Conservation (phyloP, 2,329 filamentous ascomycete species). For the Colletotrichum sp. region DNA sequence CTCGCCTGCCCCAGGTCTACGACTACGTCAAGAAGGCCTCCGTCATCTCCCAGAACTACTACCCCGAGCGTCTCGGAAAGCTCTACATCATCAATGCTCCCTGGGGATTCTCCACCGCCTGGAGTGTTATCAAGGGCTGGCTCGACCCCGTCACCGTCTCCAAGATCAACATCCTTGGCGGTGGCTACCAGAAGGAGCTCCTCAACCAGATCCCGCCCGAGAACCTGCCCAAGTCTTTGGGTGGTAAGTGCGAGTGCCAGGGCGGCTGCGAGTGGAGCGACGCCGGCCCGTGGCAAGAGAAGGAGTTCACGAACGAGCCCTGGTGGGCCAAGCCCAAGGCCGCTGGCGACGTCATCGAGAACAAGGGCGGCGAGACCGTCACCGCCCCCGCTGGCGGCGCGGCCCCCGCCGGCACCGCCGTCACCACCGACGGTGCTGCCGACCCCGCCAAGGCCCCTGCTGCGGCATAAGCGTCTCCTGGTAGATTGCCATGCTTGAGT, state of each 20-base stretch:
- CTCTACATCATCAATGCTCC: slow-evolving; percentile 98
- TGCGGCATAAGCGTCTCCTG: slow-evolving; percentile 31
- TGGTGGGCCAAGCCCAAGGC: slow-evolving; percentile 64
- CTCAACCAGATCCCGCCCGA: slow-evolving; percentile 84
- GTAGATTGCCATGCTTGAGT: background rate
- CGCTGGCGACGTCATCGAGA: slow-evolving; percentile 40
- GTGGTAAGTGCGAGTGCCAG: slow-evolving; percentile 80
- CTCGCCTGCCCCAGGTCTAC: slow-evolving; percentile 84
- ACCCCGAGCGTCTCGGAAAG: slow-evolving; percentile 94
- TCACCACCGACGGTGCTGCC: slow-evolving; percentile 32
- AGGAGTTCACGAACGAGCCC: slow-evolving; percentile 68
- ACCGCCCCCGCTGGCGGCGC: slow-evolving; percentile 31
- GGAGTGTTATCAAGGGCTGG: slow-evolving; percentile 88
- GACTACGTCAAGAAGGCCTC: slow-evolving; percentile 86
- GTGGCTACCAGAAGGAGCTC: slow-evolving; percentile 82
- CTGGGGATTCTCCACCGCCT: slow-evolving; percentile 91
- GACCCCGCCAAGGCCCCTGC: slow-evolving; percentile 35
- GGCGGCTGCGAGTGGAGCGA: slow-evolving; percentile 89
- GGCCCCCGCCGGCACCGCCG: slow-evolving; percentile 33
- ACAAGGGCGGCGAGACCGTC: slow-evolving; percentile 42
- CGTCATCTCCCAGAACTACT: slow-evolving; percentile 96
- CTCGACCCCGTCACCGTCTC: slow-evolving; percentile 94
- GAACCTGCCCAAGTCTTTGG: slow-evolving; percentile 87
- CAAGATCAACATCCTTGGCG: slow-evolving; percentile 92
- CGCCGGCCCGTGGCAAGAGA: slow-evolving; percentile 85